A percentile compares a stretch with the other conserved stretches of the same genome.
Conservation (phyloP, 495 filamentous ascomycete species). For the Acidiella bohemica region DNA sequence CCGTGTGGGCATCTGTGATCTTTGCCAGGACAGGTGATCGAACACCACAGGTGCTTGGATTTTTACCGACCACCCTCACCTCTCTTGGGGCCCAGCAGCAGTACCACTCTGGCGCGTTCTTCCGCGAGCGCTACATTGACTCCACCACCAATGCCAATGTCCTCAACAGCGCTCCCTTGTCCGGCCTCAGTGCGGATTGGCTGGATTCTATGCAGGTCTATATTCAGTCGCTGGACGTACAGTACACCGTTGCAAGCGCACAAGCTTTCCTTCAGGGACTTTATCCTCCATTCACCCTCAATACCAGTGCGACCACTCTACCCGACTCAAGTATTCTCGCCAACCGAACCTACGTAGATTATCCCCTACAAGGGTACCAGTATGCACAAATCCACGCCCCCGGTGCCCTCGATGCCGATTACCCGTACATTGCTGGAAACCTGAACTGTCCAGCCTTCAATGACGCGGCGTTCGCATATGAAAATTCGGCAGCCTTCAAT, state of each 20-base stretch:
- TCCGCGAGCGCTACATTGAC: constrained; percentile 21
- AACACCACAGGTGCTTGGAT: constrained; percentile 41
- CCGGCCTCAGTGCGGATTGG: constrained; percentile 32
- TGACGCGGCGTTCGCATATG: constrained; percentile 29
- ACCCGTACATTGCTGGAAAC: constrained; percentile 44
- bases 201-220: constrained; percentile 37
- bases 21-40: constrained; percentile 64
- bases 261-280: constrained; percentile 69
- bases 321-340: constrained; percentile 35
- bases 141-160: constrained; percentile 3
- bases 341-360: constrained; percentile 40
- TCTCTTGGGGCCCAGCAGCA: constrained; percentile 55
- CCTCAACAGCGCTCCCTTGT: constrained; percentile 26
- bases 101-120: constrained; percentile 40
- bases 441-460: constrained; percentile 39
- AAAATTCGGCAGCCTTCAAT: constrained; percentile 28
- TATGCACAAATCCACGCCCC: constrained; percentile 49
- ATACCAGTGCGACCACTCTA: constrained; percentile 29
- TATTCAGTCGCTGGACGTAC: constrained; percentile 35
- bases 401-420: constrained; percentile 38
- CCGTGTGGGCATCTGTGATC: constrained; percentile 35
- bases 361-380: constrained; percentile 59
- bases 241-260: constrained; percentile 45
- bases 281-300: constrained; percentile 50
- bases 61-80: constrained; percentile 42